Conservation (phyloP, 345 rosid species). For the Combretum micranthum region DNA sequence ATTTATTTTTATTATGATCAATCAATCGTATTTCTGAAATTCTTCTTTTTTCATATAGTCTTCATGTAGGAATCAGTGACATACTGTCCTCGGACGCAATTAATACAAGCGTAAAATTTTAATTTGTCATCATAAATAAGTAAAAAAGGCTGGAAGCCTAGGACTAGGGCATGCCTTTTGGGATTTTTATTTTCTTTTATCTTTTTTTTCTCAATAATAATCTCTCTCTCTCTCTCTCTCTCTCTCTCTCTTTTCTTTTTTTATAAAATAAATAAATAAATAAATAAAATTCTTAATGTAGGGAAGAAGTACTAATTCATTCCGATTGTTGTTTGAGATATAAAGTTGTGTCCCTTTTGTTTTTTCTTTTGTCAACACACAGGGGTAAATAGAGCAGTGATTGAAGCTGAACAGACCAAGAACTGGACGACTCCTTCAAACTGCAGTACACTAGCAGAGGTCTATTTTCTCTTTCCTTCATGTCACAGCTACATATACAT, state of each 20-base stretch:
- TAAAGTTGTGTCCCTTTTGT: conserved; percentile 38
- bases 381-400: conserved; percentile 43
- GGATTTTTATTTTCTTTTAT: too few relatives aligned
- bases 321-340: conserved; percentile 19
- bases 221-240: too few relatives aligned
- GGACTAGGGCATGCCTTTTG: too few relatives aligned
- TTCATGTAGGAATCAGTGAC: background rate
- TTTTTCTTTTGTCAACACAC: conserved; percentile 24
- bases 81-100: too few relatives aligned
- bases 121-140: too few relatives aligned
- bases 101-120: too few relatives aligned
- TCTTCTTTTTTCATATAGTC: background rate
- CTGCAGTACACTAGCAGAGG: conserved; percentile 75
- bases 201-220: background rate
- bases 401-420: conserved; percentile 66
- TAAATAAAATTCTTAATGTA: too few relatives aligned
- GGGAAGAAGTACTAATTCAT: conserved; percentile 2
- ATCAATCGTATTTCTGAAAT: background rate
- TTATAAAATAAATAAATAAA: too few relatives aligned
- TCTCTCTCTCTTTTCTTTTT: too few relatives aligned
- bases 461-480: conserved; percentile 20
- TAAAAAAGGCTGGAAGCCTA: too few relatives aligned
- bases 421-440: conserved; percentile 61
- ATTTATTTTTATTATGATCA: background rate
- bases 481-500: too few relatives aligned